A percentile compares a stretch with the other conserved stretches of the same genome.
Evolutionary conservation across 2,329 filamentous ascomycete genomes (phyloP).

Genomic region (Onygena corvina): DNA sequence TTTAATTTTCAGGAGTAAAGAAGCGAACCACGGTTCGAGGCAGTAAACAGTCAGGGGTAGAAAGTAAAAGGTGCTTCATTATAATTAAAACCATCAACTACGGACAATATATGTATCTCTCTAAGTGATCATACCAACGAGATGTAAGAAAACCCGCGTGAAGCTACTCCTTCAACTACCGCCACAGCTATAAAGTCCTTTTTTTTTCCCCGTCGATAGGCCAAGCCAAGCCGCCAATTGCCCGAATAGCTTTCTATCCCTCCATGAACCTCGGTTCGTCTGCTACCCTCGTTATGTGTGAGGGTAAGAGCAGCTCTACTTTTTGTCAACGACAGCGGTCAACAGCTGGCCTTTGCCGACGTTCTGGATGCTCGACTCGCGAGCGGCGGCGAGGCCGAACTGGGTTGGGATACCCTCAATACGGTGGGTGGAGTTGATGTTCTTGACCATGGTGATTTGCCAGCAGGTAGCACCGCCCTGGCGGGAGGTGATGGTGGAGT

Average conservation of each 20-base stretch:
- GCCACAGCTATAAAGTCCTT: neutral
- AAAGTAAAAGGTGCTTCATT: neutral
- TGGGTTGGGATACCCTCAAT: conserved; percentile 61
- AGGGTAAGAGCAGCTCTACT: conserved; percentile 1
- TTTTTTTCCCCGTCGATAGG: neutral
- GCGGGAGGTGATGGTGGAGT: conserved; percentile 69
- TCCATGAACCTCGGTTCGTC: neutral
- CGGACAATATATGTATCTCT: neutral
- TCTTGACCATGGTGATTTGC: conserved; percentile 79
- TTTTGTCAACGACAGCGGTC: conserved; percentile 8
- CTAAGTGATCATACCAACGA: conserved; percentile 4
- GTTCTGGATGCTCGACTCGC: conserved; percentile 36
- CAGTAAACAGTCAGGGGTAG: neutral
- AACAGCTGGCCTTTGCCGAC: conserved; percentile 23
- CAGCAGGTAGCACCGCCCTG: conserved; percentile 77
- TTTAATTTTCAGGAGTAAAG: neutral
- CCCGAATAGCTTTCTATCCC: neutral
- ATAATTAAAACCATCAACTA: conserved; percentile 4
- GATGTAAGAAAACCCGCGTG: neutral
- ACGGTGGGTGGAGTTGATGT: conserved; percentile 76
- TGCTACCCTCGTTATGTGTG: neutral
- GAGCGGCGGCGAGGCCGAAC: conserved; percentile 55
- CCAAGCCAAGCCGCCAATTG: neutral
- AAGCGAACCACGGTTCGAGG: neutral
- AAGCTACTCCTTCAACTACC: neutral